Percentiles rank a stretch among this genome's conserved stretches.
phyloP scores from a whole-genome alignment of 1,139 yeast species.

The Kodamaea anthophila region DNA sequence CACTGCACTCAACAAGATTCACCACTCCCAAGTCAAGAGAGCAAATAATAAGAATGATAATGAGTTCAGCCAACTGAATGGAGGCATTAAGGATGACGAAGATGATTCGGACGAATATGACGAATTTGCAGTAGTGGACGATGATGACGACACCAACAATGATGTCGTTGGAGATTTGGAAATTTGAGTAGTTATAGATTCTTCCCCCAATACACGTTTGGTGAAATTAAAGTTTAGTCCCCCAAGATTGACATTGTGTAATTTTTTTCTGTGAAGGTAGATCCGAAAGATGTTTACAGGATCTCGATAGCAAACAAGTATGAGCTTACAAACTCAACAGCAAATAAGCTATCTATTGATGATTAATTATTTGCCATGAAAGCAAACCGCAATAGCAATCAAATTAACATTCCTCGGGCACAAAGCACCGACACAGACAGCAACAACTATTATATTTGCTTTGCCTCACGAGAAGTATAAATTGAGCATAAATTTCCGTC shows the following conservation, averaged over 20 bases:
- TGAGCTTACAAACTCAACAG: too few relatives aligned
- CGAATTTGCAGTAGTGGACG: slow-evolving; percentile 27
- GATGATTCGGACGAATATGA: slow-evolving; percentile 21
- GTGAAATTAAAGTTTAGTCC: neutral
- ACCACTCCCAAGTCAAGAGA: slow-evolving; percentile 29
- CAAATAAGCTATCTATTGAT: too few relatives aligned
- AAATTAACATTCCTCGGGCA: neutral
- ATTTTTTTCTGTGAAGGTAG: slow-evolving; percentile 1
- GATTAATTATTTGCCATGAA: too few relatives aligned
- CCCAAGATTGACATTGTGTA: neutral
- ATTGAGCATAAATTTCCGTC: too few relatives aligned
- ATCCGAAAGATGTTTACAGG: neutral
- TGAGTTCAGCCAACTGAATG: slow-evolving; percentile 13
- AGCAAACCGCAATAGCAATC: too few relatives aligned
- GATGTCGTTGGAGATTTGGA: slow-evolving; percentile 36
- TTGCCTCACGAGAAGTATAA: too few relatives aligned
- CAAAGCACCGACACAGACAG: too few relatives aligned
- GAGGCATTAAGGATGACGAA: slow-evolving; percentile 18
- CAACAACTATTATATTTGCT: too few relatives aligned
- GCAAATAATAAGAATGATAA: slow-evolving; percentile 9
- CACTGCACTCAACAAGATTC: slow-evolving; percentile 39
- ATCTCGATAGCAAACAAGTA: too few relatives aligned
- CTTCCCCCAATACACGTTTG: too few relatives aligned
- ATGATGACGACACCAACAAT: slow-evolving; percentile 23
- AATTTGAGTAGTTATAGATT: slow-evolving; percentile 12